These are phyloP conservation scores for Salix viminalis DNA, from an alignment of 345 rosid genomes.

Conservation along the genomic window DNA sequence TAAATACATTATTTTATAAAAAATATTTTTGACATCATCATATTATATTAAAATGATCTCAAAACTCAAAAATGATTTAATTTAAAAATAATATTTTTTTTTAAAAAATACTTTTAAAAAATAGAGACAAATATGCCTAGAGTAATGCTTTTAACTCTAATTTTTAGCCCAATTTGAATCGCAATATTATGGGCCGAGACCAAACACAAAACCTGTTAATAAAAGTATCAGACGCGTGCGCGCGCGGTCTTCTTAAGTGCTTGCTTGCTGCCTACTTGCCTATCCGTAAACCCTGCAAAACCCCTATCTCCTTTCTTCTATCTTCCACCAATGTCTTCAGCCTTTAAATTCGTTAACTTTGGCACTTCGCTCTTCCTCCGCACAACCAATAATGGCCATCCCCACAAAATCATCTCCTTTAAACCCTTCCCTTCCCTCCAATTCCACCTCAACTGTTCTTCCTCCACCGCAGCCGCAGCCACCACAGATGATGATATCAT, in stretches of 20 bases:
- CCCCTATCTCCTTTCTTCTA: not conserved
- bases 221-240: not conserved
- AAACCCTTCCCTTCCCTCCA: constrained; percentile 8
- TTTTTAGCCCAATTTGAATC: no score
- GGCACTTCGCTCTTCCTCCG: constrained; percentile 42
- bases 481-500: constrained; percentile 6
- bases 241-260: not conserved
- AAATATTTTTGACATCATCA: no score
- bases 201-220: no score
- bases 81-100: no score
- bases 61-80: no score
- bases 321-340: constrained; percentile 41
- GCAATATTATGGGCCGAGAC: no score
- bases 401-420: constrained; percentile 19
- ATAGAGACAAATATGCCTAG: no score
- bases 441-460: constrained; percentile 10
- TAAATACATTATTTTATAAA: no score
- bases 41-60: no score
- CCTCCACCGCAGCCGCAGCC: constrained; percentile 21
- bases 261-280: not conserved
- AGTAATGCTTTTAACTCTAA: no score
- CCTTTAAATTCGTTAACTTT: constrained; percentile 36
- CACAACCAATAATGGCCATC: not conserved
- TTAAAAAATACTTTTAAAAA: no score
- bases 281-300: not conserved